Evolutionary conservation across 1,139 yeast genomes (phyloP), one percentile per base, ranked within the genome.

Genomic region (Sugiyamaella pinicola): DNA sequence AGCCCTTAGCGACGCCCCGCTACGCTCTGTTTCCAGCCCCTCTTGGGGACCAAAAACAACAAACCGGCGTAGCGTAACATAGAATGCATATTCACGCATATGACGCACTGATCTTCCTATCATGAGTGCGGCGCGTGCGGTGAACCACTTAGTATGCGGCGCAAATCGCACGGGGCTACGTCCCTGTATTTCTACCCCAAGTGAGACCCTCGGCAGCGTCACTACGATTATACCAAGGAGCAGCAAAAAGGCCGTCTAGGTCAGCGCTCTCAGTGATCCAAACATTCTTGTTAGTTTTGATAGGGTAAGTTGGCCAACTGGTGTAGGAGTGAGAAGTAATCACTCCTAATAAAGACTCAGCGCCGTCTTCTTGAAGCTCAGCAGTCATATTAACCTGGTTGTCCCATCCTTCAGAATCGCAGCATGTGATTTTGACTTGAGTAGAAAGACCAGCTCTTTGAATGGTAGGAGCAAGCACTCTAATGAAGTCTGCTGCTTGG

Each of bases 321-420:
- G 46, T 26, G 37, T 57, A 57, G 26, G 59, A 53, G 29, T 57
- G 60, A 47, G 59, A 57, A 7, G 58, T 58, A 33, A 52, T 49
- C 7, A 52, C 52, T 5, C 48, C 43, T 7, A 53, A 51, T 15
- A 47, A 44, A 15, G 51, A 54, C 9, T 26, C 47, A 15, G 54
- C 58, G 15, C 52, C 48, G 5, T 49, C 50, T 24, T 39, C 31
- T 29, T 46, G 38, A 9, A 45, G 38, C 29, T 31, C 47, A 10
- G 45, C 29, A 12, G 44, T 40, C 47, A 51, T 44, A 24, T 51
- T 48, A n/a, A 34, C 40, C 29, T 51, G 54, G 17, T 51, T 15
- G 7, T 46, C 46, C 50, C 54, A 51, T 17, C 54, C 54, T 28
- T 45, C 44, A 18, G 50, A 33, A 28, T 51, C 54, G 29, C 54